Evolutionary conservation across 192 early-diverging fungal genomes (phyloP).

Genomic region (Dissophora ornata): DNA sequence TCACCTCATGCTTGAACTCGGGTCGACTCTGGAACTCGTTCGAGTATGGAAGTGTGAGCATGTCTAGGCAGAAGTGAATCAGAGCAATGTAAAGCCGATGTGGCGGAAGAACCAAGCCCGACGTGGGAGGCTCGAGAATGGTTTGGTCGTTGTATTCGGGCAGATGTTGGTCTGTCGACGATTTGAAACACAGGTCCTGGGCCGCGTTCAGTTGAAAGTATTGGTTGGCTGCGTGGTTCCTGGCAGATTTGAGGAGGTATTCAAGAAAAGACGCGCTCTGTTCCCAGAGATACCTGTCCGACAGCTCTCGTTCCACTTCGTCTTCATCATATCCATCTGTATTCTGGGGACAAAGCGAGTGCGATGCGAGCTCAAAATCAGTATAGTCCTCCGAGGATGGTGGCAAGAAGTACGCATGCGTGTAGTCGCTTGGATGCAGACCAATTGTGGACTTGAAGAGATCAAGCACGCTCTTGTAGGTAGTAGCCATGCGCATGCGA

Average conservation of each 20-base stretch:
- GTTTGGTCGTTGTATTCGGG: conserved; percentile 37
- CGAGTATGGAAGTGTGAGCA: conserved; percentile 31
- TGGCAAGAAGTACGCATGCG: background rate
- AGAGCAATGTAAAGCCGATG: conserved; percentile 39
- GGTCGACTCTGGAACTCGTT: conserved; percentile 21
- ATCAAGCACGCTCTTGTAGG: conserved; percentile 3
- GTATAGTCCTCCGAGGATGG: background rate
- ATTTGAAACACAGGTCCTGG: conserved; percentile 28
- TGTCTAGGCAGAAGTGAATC: conserved; percentile 44
- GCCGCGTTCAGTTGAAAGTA: conserved; percentile 48
- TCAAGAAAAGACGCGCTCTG: conserved; percentile 31
- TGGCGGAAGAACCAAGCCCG: conserved; percentile 38
- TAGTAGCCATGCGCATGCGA: conserved; percentile 17
- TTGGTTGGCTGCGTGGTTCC: conserved; percentile 9
- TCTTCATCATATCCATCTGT: conserved; percentile 1
- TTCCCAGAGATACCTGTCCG: conserved; percentile 46
- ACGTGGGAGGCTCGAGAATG: conserved; percentile 26
- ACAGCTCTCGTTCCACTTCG: conserved; percentile 20
- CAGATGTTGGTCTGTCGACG: conserved; percentile 11
- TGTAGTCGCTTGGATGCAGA: conserved; percentile 26
- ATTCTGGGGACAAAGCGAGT: background rate
- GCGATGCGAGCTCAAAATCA: background rate
- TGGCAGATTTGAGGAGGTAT: background rate
- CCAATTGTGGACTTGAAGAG: conserved; percentile 37
- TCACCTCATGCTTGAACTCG: conserved; percentile 16